A percentile compares a stretch with the other conserved stretches of the same genome.
These are phyloP conservation scores for Tuber calosporum DNA, from an alignment of 495 filamentous ascomycete genomes.

Conservation along the genomic window DNA sequence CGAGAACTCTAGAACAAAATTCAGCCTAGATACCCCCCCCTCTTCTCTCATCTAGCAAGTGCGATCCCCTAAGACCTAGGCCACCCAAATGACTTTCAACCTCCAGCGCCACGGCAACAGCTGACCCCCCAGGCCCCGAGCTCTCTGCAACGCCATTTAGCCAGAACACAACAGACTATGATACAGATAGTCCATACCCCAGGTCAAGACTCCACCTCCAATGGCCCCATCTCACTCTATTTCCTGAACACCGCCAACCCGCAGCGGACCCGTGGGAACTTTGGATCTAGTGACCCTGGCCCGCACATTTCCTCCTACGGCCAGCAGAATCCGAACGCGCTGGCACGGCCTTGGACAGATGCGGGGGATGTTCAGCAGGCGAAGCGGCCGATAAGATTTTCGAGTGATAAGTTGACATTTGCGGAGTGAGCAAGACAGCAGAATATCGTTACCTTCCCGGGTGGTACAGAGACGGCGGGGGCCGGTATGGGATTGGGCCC, in stretches of 20 bases:
- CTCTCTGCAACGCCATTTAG: slow-evolving; percentile 8
- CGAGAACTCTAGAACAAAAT: background rate
- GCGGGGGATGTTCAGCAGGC: slow-evolving; percentile 56
- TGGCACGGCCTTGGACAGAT: slow-evolving; percentile 54
- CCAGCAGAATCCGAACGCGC: slow-evolving; percentile 55
- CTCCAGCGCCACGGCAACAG: no score
- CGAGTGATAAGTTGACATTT: slow-evolving; percentile 48
- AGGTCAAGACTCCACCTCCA: slow-evolving; percentile 52
- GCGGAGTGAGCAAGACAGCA: slow-evolving; percentile 62
- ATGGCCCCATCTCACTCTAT: slow-evolving; percentile 55
- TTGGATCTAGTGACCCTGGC: slow-evolving; percentile 46
- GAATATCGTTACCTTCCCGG: slow-evolving; percentile 55
- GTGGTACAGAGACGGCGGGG: slow-evolving; percentile 59
- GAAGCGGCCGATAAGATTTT: slow-evolving; percentile 62
- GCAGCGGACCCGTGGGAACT: slow-evolving; percentile 56
- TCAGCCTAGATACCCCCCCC: background rate
- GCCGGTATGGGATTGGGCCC: slow-evolving; percentile 66
- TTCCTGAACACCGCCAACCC: slow-evolving; percentile 57
- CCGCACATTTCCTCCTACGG: slow-evolving; percentile 47
- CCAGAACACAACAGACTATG: slow-evolving; percentile 4
- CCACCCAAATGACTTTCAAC: slow-evolving; percentile 2
- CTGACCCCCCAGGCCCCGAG: no score
- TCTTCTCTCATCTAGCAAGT: background rate
- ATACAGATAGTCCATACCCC: slow-evolving; percentile 41
- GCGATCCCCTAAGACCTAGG: no score